Evolutionary conservation across 2,329 filamentous ascomycete species (phyloP).

Genomic region (Sporothrix mexicana): DNA sequence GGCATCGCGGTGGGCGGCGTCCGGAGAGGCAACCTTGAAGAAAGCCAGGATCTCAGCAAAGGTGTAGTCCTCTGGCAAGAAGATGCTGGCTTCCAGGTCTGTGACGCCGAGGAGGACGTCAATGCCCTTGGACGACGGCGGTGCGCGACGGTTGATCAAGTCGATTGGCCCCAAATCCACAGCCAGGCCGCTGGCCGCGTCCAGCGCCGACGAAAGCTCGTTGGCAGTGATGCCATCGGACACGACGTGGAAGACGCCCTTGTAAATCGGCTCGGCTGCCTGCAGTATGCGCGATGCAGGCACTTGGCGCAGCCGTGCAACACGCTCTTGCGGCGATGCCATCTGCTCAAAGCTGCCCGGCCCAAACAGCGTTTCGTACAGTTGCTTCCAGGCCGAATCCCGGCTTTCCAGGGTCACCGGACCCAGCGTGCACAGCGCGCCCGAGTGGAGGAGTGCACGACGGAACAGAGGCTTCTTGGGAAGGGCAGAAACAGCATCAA

Average conservation of each 20-base stretch:
- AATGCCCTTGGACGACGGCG: neutral
- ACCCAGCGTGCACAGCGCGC: constrained; percentile 18
- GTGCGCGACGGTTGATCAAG: neutral
- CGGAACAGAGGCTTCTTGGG: constrained; percentile 25
- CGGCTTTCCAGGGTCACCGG: neutral
- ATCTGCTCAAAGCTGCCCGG: neutral
- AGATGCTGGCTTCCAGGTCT: constrained; percentile 10
- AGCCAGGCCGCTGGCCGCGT: neutral
- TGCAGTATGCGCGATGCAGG: neutral
- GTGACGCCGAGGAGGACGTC: constrained; percentile 17
- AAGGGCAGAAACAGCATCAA: neutral
- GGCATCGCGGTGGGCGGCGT: neutral
- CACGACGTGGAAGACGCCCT: neutral
- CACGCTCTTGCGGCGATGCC: neutral
- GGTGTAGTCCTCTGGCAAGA: neutral
- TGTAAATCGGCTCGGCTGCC: neutral
- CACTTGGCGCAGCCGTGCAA: constrained; percentile 5
- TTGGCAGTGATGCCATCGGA: neutral
- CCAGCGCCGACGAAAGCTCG: neutral
- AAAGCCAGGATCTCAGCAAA: neutral
- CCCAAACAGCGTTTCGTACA: constrained; percentile 13
- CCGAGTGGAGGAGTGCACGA: constrained; percentile 17
- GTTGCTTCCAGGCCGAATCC: neutral
- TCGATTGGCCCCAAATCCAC: neutral
- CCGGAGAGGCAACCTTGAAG: neutral